A percentile compares a stretch with the other conserved stretches of the same genome.
Evolutionary conservation across 1,284 basidiomycete species (phyloP).

Genomic region (Marasmius sp.): DNA sequence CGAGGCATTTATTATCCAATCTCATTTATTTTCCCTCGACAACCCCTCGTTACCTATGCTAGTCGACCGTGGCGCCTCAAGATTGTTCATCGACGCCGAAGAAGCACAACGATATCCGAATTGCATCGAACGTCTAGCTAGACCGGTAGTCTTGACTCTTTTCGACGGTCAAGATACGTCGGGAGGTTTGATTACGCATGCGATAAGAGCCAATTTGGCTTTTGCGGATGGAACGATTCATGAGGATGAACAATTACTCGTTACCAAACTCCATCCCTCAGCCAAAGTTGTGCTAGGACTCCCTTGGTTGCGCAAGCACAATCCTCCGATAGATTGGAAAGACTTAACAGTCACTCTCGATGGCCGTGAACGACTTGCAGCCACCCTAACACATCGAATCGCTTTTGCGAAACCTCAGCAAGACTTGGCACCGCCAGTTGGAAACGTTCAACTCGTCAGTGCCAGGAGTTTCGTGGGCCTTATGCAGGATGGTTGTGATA

Average conservation of each 20-base stretch:
- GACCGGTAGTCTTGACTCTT: neutral
- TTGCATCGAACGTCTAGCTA: neutral
- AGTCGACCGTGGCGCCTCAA: neutral
- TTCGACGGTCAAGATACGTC: neutral
- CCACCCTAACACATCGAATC: too few species aligned
- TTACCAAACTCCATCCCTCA: constrained; percentile 4
- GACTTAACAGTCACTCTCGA: neutral
- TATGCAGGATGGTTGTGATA: neutral
- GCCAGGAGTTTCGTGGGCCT: neutral
- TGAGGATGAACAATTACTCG: neutral
- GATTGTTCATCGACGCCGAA: neutral
- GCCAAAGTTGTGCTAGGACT: neutral
- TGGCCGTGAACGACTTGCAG: neutral
- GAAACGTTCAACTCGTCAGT: neutral
- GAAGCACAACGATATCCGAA: neutral
- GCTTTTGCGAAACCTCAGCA: neutral
- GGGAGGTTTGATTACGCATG: neutral
- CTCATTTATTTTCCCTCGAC: neutral
- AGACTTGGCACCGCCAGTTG: neutral
- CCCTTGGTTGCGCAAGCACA: constrained; percentile 1
- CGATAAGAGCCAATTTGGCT: neutral
- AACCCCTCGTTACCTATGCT: neutral
- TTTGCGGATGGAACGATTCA: neutral
- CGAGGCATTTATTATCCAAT: neutral
- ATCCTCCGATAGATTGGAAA: neutral